phyloP scores from a whole-genome alignment of 78 protist genomes.

The Paulinella micropora region DNA sequence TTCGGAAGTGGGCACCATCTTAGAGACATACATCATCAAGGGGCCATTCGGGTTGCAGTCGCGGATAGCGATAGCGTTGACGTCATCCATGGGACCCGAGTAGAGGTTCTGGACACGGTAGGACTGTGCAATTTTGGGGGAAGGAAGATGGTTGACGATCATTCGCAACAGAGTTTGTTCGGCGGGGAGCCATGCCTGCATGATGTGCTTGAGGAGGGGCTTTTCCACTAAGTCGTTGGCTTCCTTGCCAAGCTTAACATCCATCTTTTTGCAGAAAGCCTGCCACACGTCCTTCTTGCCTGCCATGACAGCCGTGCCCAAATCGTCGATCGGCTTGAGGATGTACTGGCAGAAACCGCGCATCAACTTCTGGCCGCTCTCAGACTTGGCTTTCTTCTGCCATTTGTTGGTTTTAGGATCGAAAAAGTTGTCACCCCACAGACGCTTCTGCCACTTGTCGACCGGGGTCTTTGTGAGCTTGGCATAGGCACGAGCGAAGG shows the following conservation, averaged over 20 bases:
- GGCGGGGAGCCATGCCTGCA: conserved; percentile 93
- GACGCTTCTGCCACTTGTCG: conserved; percentile 59
- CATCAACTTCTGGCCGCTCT: not conserved
- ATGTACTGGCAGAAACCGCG: conserved; percentile 89
- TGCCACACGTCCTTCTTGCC: conserved; percentile 62
- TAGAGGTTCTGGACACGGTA: conserved; percentile 86
- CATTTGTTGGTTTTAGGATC: conserved; percentile 77
- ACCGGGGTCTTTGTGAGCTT: conserved; percentile 46
- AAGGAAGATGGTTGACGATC: conserved; percentile 88
- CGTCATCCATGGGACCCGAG: conserved; percentile 57
- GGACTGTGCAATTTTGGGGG: conserved; percentile 86
- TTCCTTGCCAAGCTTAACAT: conserved; percentile 61
- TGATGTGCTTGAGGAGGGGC: conserved; percentile 76
- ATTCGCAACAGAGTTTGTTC: conserved; percentile 83
- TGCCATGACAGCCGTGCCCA: conserved; percentile 71
- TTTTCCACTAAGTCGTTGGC: too few relatives aligned
- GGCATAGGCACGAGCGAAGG: conserved; percentile 51
- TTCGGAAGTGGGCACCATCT: conserved; percentile 97
- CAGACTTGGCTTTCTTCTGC: conserved; percentile 18
- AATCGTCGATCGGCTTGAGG: conserved; percentile 84
- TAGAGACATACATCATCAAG: conserved; percentile 90
- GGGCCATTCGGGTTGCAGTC: conserved; percentile 90
- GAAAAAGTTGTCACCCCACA: conserved; percentile 98
- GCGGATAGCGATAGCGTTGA: conserved; percentile 47
- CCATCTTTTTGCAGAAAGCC: too few relatives aligned